phyloP scores from a whole-genome alignment of 2,329 filamentous ascomycete genomes.

The Zymoseptoria crescenta region DNA sequence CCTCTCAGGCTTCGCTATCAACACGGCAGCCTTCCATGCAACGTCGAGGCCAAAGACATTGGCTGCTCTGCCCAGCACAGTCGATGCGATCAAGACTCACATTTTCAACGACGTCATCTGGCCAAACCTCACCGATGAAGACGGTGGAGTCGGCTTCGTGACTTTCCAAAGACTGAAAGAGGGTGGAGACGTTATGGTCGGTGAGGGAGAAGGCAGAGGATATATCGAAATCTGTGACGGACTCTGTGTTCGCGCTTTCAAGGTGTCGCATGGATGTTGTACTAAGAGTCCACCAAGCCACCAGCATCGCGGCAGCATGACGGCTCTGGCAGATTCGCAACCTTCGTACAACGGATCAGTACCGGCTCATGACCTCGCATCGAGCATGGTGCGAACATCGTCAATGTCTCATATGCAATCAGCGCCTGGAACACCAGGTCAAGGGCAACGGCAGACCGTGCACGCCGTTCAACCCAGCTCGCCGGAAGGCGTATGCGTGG shows the following conservation, averaged over 20 bases:
- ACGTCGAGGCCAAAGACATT: conserved; percentile 72
- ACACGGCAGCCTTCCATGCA: conserved; percentile 78
- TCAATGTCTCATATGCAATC: conserved; percentile 24
- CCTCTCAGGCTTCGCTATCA: conserved; percentile 82
- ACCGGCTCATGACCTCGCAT: conserved; percentile 16
- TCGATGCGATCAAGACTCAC: conserved; percentile 83
- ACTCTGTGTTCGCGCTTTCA: conserved; percentile 78
- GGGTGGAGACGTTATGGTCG: conserved; percentile 76
- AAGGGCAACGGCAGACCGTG: conserved; percentile 19
- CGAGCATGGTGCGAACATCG: conserved; percentile 16
- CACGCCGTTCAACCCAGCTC: conserved; percentile 14
- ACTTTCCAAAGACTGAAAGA: conserved; percentile 85
- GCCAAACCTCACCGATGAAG: conserved; percentile 95
- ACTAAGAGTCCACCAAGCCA: conserved; percentile 51
- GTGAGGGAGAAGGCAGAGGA: conserved; percentile 68
- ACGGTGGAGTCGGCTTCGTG: conserved; percentile 84
- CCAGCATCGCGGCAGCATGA: conserved; percentile 37
- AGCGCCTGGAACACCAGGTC: conserved; percentile 26
- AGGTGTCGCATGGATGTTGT: conserved; percentile 83
- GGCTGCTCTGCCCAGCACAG: conserved; percentile 79
- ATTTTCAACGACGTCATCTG: conserved; percentile 98
- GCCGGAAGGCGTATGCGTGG: conserved; percentile 49
- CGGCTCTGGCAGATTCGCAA: conserved; percentile 28
- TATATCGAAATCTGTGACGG: conserved; percentile 86
- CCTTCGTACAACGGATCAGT: conserved; percentile 21